These are phyloP conservation scores for Tillandsia leiboldiana DNA, from an alignment of 176 grass and related monocot genomes.

Conservation along the genomic window DNA sequence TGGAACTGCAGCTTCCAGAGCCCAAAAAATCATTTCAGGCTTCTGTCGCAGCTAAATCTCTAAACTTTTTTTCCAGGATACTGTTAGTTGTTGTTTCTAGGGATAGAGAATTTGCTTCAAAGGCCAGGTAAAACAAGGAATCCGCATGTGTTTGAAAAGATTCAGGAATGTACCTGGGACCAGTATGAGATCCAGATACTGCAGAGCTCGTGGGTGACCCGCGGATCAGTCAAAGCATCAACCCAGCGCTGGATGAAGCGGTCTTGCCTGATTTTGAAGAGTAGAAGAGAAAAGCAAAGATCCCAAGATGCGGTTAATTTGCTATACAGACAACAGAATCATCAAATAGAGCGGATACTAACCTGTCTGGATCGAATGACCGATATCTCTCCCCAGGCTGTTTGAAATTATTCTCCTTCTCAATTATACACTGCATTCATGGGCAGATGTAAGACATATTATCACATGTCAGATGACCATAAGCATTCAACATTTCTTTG, in stretches of 20 bases:
- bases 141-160: background rate
- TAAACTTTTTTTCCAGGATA: too few relatives aligned
- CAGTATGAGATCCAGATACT: slow-evolving; percentile 74
- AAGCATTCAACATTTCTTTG: background rate
- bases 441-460: background rate
- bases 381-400: slow-evolving; percentile 78
- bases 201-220: slow-evolving; percentile 55
- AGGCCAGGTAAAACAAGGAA: background rate
- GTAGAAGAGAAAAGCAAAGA: too few relatives aligned
- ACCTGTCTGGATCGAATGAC: slow-evolving; percentile 72
- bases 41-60: too few relatives aligned
- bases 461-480: slow-evolving; percentile 2
- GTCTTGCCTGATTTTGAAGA: slow-evolving; percentile 41
- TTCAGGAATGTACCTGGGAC: slow-evolving; percentile 46
- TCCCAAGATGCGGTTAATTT: background rate
- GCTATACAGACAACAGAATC: background rate
- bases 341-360: background rate
- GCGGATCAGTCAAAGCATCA: slow-evolving; percentile 46
- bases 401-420: slow-evolving; percentile 88
- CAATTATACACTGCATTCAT: slow-evolving; percentile 53
- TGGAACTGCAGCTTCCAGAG: background rate
- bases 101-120: too few relatives aligned
- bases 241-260: slow-evolving; percentile 69
- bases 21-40: background rate
- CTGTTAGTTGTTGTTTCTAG: too few relatives aligned